Base-by-base conservation (phyloP, 2,329 filamentous ascomycete species). In the Pyricularia pennisetigena region DNA sequence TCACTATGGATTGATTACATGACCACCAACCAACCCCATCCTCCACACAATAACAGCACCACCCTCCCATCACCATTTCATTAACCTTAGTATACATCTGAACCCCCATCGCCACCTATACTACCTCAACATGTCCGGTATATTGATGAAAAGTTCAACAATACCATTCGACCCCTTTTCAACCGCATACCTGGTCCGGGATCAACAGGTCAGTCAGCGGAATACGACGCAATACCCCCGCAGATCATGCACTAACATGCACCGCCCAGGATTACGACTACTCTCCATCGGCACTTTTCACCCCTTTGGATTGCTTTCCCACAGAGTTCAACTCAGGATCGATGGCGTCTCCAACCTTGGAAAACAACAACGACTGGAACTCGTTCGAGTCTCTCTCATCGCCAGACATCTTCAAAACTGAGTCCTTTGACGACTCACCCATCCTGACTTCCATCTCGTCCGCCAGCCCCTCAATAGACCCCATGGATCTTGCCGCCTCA, bases 401-500 rank as follows among this genome's bases (percentile, higher is more conserved):
- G 7, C 72, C 75, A 1, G 74, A 77, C 66, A 70, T 69, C 68
- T 74, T 78, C 72, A 78, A 76, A 71, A 68, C 72, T 14, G 75
- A 78, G 67, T 72, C 75, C 41, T 73, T 73, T 24, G 59, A 62
- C 24, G 75, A 74, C 71, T 75, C 72, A 68, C 72, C 74, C 9
- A 66, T 75, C 28, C 71, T 78, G 29, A 68, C 72, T 10, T 69
- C 74, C 16, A 72, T 75, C 65, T 72, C 73, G 24, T 68, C 73
- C 54, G 65, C 75, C 68, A 79, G 75, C 74, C 76, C 78, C 4
- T 74, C 74, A 35, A 74, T 79, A 68, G 75, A 78, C 71, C 78
- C 77, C 28, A 71, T 76, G 71, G 75, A 77, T 30, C 75, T 79
- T 3, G 70, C 73, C 26, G 70, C 71, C 61, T 57, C 70, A 3